A percentile compares a stretch with the other conserved stretches of the same genome.
phyloP scores from a whole-genome alignment of 106 monocot species.

The Vanilla planifolia region DNA sequence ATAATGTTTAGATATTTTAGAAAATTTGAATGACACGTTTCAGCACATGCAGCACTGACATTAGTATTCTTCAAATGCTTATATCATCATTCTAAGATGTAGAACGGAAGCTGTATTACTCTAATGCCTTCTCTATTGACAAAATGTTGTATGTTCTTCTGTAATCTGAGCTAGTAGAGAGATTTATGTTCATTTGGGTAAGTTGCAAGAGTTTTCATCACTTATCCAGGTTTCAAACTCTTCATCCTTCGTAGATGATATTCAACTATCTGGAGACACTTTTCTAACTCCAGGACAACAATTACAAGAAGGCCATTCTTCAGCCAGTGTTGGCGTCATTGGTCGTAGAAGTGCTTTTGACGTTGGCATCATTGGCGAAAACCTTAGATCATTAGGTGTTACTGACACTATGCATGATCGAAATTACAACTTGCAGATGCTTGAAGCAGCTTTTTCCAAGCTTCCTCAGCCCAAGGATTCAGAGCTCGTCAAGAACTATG shows the following conservation, averaged over 20 bases:
- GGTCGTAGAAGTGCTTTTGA: constrained; percentile 87
- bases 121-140: no score
- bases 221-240: constrained; percentile 39
- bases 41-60: no score
- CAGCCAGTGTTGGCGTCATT: constrained; percentile 82
- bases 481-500: constrained; percentile 68
- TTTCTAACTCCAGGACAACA: constrained; percentile 76
- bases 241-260: constrained; percentile 37
- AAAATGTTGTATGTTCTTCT: no score
- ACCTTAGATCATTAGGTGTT: constrained; percentile 43
- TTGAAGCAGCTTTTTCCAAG: constrained; percentile 76
- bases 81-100: no score
- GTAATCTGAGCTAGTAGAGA: no score
- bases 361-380: constrained; percentile 88
- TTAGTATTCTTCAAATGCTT: no score
- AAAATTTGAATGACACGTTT: no score
- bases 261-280: constrained; percentile 48
- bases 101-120: no score
- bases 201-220: no score
- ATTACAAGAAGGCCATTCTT: constrained; percentile 51
- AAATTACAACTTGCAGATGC: constrained; percentile 79
- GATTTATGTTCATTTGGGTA: no score
- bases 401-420: constrained; percentile 58
- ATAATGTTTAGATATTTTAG: no score
- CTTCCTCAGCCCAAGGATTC: constrained; percentile 96